Evolutionary conservation across 1,284 basidiomycete species (phyloP), one percentile per base, ranked within the genome.

Genomic region (Apiotrichum sp.): DNA sequence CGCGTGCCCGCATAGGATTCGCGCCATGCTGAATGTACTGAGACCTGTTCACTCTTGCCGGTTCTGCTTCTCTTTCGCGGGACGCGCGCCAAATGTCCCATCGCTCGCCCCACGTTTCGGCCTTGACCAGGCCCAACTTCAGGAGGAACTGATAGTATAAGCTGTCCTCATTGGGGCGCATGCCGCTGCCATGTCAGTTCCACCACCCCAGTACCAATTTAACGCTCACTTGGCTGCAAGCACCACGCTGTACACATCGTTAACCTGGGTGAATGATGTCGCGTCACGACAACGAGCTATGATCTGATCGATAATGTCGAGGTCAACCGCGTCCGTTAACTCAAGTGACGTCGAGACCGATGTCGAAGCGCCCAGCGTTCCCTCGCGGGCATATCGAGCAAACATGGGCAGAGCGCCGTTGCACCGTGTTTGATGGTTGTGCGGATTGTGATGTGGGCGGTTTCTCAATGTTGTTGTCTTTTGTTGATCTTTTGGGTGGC

Each of bases 81-180:
- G 42, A 47, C 52, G 46, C n/a, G 58, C 55, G 57, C 71, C 69
- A 76, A 10, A 71, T 56, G 31, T 70, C 66, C 74, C 74, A 76
- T 56, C 68, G 64, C 53, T 72, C 70, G 3, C 71, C 73, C 73
- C 73, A 76, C 34, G 70, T 71, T n/a, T 61, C 46, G 0, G 72
- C 74, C 32, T 69, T 65, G 13, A 74, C 66, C 47, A 71, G 65
- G n/a, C 72, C 72, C 4, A 76, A 62, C 58, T 74, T 73, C 36
- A 76, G 64, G 10, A 76, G 65, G 50, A 76, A 74, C 52, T 71
- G 68, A 60, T 75, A 76, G 59, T 74, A 73, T 8, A 57, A 54
- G 16, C 68, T 67, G 57, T 75, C 73, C 32, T 50, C 43, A 3
- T 66, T 63, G 2, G 64, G 65, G 0, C 64, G 63, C 4, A 75